Base-by-base conservation (phyloP, 1,284 basidiomycete species). In the Ganoderma resinaceum region DNA sequence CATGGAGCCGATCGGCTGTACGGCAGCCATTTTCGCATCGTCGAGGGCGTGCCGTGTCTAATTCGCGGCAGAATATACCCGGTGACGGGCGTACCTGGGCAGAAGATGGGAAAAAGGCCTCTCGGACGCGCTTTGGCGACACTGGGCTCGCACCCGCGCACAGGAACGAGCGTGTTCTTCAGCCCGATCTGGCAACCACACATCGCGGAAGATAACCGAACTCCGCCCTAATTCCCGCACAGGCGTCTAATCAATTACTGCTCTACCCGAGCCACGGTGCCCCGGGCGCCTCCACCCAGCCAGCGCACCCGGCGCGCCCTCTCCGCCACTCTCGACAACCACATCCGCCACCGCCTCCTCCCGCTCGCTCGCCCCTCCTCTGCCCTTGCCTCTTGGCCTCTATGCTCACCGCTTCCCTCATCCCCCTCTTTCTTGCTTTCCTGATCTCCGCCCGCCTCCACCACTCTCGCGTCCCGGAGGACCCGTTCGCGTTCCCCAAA, bases 401-500 rank as follows among this genome's bases (percentile, higher is more conserved):
- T 61, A 70, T 73, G 66, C 67, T 70, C 31, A 38, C 63, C 52
- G 62, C 70, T 62, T 35, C 72, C 11, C 65, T 77, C 63, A 58
- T 78, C 29, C 72, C 73, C 35, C 66, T 76, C 31, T 72, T 74
- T 40, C 59, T 73, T 61, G 63, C 67, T 46, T 66, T 69, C 20
- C 71, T 81, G 42, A 75, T 78, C 52, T 65, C 77, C 2, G 84
- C 88, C 2, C 85, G 87, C 55, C 71, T 89, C 18, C 81, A 91
- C 62, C 88, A 91, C 75, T 89, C 91, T 0, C 85, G 92, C 59
- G 74, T 79, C 43, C 91, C 92, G 40, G 90, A 95, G 73, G 95
- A 97, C 76, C 84, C 91, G 18, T 88, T 90, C 77, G 91, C 94
- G 0, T 95, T 91, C 78, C 95, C 95, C 65, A 96, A 96, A 79